phyloP scores from a whole-genome alignment of 2,329 filamentous ascomycete species.

The Mollisiaceae sp. region DNA sequence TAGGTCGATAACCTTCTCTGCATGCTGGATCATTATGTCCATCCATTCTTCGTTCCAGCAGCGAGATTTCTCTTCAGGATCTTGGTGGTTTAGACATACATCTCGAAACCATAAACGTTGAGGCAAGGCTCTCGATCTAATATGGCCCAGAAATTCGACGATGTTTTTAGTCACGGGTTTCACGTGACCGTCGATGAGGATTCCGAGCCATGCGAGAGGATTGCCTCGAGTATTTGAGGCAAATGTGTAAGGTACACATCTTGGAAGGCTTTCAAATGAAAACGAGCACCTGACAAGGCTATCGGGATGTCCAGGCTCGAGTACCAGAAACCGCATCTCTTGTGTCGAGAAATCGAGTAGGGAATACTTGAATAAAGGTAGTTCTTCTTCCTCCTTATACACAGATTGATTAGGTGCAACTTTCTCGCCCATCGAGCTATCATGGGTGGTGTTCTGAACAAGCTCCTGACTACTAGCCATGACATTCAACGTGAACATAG shows the following conservation, averaged over 20 bases:
- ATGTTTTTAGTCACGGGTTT: slow-evolving; percentile 13
- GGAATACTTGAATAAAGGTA: neutral
- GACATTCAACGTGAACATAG: neutral
- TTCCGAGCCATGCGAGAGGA: slow-evolving; percentile 1
- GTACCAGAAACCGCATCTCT: slow-evolving; percentile 25
- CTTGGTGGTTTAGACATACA: slow-evolving; percentile 18
- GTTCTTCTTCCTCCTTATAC: neutral
- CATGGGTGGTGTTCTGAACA: neutral
- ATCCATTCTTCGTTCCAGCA: slow-evolving; percentile 28
- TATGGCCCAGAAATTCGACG: slow-evolving; percentile 11
- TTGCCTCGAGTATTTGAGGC: slow-evolving; percentile 24
- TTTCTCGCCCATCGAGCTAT: neutral
- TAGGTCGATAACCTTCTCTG: slow-evolving; percentile 18
- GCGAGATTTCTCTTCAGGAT: slow-evolving; percentile 17
- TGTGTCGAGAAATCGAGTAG: slow-evolving; percentile 17
- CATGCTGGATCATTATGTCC: slow-evolving; percentile 20
- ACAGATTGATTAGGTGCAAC: neutral
- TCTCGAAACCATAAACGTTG: slow-evolving; percentile 24
- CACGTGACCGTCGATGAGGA: slow-evolving; percentile 8
- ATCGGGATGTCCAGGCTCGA: slow-evolving; percentile 15
- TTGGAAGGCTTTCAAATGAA: slow-evolving; percentile 1
- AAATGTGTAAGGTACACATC: slow-evolving; percentile 19
- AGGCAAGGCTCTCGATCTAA: slow-evolving; percentile 1
- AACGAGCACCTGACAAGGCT: slow-evolving; percentile 11
- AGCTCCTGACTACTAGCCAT: neutral